phyloP scores from a whole-genome alignment of 2,329 filamentous ascomycete genomes.

The Trichoderma sp. region DNA sequence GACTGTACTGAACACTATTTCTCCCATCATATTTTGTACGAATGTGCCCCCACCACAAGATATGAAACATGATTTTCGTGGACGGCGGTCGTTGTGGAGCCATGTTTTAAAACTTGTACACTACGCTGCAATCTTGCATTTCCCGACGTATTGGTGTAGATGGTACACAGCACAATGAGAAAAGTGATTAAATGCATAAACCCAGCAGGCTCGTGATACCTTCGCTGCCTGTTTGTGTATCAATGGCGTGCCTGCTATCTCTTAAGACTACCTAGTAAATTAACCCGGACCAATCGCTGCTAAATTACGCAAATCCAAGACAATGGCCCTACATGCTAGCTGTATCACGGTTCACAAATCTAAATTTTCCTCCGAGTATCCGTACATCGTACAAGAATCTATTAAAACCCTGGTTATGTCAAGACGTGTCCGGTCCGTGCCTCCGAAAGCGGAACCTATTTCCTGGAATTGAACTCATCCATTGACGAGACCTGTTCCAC shows the following conservation, averaged over 20 bases:
- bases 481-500: constrained; percentile 16
- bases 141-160: neutral
- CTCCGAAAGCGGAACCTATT: neutral
- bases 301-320: neutral
- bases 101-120: neutral
- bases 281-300: neutral
- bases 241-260: neutral
- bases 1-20: neutral
- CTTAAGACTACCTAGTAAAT: neutral
- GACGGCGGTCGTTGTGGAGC: neutral
- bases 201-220: neutral
- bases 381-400: neutral
- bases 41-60: neutral
- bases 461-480: neutral
- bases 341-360: neutral
- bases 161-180: neutral
- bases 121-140: neutral
- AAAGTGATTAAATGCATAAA: neutral
- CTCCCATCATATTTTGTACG: neutral
- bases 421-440: neutral
- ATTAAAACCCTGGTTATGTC: neutral
- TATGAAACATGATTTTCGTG: neutral
- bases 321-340: neutral
- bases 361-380: neutral
- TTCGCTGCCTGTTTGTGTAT: neutral